These are phyloP conservation scores for Podaxis carcinomalis DNA, from an alignment of 768 basidiomycete genomes.

Conservation along the genomic window DNA sequence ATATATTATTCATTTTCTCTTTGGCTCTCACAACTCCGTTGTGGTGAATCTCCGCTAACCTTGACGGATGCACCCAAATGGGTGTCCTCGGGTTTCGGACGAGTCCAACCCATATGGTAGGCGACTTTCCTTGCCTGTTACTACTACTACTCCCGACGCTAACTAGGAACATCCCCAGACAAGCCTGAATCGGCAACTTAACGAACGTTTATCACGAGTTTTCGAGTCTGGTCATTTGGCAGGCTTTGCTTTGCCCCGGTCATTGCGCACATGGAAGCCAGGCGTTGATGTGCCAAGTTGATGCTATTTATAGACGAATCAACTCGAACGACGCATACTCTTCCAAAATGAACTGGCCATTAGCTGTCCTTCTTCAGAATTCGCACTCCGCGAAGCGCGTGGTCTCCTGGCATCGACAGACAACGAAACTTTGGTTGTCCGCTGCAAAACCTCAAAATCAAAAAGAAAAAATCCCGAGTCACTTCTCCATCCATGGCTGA, in stretches of 20 bases:
- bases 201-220: background rate
- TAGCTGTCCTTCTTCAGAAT: background rate
- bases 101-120: no score
- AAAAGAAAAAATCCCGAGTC: background rate
- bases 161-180: no score
- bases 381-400: background rate
- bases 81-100: no score
- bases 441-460: background rate
- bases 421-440: background rate
- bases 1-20: constrained; percentile 16
- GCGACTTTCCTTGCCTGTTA: no score
- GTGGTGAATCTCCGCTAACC: background rate
- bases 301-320: background rate
- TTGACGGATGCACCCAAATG: background rate
- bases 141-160: no score
- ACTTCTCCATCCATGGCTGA: background rate
- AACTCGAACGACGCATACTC: no score
- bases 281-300: background rate
- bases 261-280: background rate
- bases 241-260: background rate
- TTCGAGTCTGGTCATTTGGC: no score
- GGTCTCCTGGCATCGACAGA: background rate
- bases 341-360: no score
- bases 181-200: no score
- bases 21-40: background rate